Evolutionary conservation across 164 flowering plant species (phyloP).

Genomic region (Annona cherimola): DNA sequence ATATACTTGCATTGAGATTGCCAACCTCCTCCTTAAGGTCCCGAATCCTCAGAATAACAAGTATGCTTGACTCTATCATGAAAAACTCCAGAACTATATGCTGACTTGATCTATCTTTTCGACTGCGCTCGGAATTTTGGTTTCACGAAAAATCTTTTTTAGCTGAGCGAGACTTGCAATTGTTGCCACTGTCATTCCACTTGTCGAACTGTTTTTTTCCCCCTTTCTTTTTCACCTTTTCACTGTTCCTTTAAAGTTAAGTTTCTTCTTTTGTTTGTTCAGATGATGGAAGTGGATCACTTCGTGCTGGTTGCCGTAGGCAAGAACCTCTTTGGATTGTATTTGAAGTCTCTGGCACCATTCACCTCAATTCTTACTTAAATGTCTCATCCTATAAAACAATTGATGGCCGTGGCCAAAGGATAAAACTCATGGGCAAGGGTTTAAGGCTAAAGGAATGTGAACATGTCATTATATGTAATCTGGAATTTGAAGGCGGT

Average conservation of each 20-base stretch:
- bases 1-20: too few species aligned
- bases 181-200: too few species aligned
- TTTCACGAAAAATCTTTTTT: too few species aligned
- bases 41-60: too few species aligned
- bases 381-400: conserved; percentile 75
- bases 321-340: conserved; percentile 81
- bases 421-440: conserved; percentile 67
- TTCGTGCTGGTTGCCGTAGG: conserved; percentile 64
- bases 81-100: too few species aligned
- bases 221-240: neutral
- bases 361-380: conserved; percentile 55
- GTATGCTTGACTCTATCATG: too few species aligned
- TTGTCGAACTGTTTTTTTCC: too few species aligned
- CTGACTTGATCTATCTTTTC: too few species aligned
- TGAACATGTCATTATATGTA: conserved; percentile 80
- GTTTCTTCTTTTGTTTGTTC: conserved; percentile 8
- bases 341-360: conserved; percentile 74
- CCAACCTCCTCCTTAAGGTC: too few species aligned
- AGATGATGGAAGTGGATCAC: conserved; percentile 89
- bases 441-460: conserved; percentile 79
- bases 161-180: too few species aligned
- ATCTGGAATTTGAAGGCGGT: conserved; percentile 82
- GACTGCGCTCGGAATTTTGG: too few species aligned
- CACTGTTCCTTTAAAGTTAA: neutral
- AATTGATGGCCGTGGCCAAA: conserved; percentile 85